Base-by-base conservation (phyloP, 2,329 filamentous ascomycete species). In the Botrytis medusae region DNA sequence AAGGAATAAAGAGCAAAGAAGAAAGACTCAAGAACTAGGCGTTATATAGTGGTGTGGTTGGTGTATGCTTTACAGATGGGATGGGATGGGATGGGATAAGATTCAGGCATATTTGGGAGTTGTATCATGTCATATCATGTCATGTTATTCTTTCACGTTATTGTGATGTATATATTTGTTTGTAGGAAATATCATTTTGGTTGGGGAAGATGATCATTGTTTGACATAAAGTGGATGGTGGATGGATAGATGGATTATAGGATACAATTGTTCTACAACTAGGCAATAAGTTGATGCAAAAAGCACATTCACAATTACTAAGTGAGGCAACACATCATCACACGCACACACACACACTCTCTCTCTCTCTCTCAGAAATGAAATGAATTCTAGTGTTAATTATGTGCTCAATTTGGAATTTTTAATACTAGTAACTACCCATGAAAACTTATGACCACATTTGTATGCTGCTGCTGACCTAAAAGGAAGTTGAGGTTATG, bases 321-420 rank as follows among this genome's bases (percentile, higher is more conserved):
- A 57, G 1, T 57, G 12, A 54, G 25, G 25, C 2, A 25, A 54
- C n/a, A 54, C 25, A 7, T 54, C 48, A 16, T n/a, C 48, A 54
- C 37, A 8, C 34, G 9, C 34, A 34, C 34, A 34, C 34, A 34
- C 18, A 10, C 32, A 46, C 18, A 10, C 34, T 6, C 10, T 44
- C 25, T 2, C 29, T 25, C 9, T 57, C 42, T 22, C 34, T 16
- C 9, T 32, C 2, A 57, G 8, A 32, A 34, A 40, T 29, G 10
- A 62, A 5, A 63, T 48, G 3, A 22, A 29, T 34, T 61, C 6
- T 34, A 22, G 22, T 62, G 42, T 46, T 18, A 64, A 71, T 72
- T 70, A 72, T 71, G 46, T 73, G 57, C 65, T 69, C 54, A 73
- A 70, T 73, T 70, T 69, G n/a, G n/a, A 51, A 63, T 62, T 73